Percentiles rank a stretch among this genome's conserved stretches.
Evolutionary conservation across 2,329 filamentous ascomycete species (phyloP).

Genomic region (Aspergillus intermedius): DNA sequence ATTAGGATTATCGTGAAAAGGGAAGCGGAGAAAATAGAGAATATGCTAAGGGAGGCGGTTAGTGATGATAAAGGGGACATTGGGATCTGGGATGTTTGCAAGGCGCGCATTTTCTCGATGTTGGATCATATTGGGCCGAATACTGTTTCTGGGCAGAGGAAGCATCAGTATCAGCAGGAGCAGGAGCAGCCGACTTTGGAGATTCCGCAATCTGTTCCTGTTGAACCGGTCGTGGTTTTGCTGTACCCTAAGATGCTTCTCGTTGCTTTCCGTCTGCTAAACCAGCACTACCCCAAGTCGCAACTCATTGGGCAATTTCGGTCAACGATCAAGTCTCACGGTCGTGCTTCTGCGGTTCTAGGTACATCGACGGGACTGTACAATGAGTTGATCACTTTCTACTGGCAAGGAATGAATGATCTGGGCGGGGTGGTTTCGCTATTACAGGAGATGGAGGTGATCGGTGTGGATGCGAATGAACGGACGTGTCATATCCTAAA

Average conservation of each 20-base stretch:
- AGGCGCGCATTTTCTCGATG: slow-evolving; percentile 35
- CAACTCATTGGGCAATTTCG: slow-evolving; percentile 35
- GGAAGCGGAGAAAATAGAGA: slow-evolving; percentile 27
- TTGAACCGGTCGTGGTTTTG: slow-evolving; percentile 25
- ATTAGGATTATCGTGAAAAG: slow-evolving; percentile 22
- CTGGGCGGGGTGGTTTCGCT: slow-evolving; percentile 34
- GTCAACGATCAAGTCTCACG: slow-evolving; percentile 34
- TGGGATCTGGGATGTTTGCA: slow-evolving; percentile 35
- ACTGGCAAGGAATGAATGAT: slow-evolving; percentile 38
- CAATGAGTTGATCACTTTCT: slow-evolving; percentile 39
- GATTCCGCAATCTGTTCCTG: slow-evolving; percentile 26
- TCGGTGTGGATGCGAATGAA: slow-evolving; percentile 31
- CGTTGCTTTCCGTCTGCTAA: slow-evolving; percentile 35
- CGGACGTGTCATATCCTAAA: slow-evolving; percentile 28
- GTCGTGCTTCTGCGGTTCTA: slow-evolving; percentile 37
- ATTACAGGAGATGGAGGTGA: slow-evolving; percentile 40
- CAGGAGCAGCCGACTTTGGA: slow-evolving; percentile 12
- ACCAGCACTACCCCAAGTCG: slow-evolving; percentile 35
- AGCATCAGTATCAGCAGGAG: slow-evolving; percentile 1
- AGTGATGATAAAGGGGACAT: slow-evolving; percentile 25
- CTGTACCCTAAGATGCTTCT: slow-evolving; percentile 39
- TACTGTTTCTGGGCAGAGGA: not conserved
- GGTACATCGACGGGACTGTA: slow-evolving; percentile 37
- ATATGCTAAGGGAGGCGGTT: slow-evolving; percentile 22
- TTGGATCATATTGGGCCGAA: slow-evolving; percentile 18